phyloP scores from a whole-genome alignment of 495 filamentous ascomycete species.

The Talaromyces liani region DNA sequence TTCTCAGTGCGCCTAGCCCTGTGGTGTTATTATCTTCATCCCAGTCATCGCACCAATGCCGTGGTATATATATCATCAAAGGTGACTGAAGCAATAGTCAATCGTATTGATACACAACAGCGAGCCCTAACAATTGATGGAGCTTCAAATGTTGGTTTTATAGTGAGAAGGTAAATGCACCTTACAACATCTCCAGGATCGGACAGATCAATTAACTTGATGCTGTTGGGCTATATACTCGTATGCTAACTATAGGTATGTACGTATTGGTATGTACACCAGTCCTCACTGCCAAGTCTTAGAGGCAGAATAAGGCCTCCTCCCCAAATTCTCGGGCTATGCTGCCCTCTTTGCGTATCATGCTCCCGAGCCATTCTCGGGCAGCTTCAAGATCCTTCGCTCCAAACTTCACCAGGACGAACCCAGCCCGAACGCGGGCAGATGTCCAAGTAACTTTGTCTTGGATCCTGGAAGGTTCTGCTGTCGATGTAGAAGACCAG shows the following conservation, averaged over 20 bases:
- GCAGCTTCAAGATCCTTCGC: conserved; percentile 55
- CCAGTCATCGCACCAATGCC: no score
- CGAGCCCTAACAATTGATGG: no score
- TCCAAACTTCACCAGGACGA: conserved; percentile 82
- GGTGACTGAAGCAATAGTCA: no score
- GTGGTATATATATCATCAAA: no score
- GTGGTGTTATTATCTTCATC: no score
- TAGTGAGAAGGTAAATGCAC: no score
- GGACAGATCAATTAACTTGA: no score
- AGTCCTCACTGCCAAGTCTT: conserved; percentile 9
- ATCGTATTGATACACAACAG: no score
- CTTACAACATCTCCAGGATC: no score
- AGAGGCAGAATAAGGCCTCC: conserved; percentile 53
- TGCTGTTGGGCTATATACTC: not conserved
- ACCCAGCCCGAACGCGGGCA: conserved; percentile 66
- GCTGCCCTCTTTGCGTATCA: conserved; percentile 51
- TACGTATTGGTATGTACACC: not conserved
- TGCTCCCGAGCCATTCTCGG: conserved; percentile 49
- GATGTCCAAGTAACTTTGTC: conserved; percentile 77
- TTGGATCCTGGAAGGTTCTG: conserved; percentile 41
- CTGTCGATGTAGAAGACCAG: conserved; percentile 45
- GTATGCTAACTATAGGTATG: not conserved
- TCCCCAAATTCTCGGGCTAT: conserved; percentile 55
- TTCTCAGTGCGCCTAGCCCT: not conserved
- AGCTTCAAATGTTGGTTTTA: no score